Base-by-base conservation (phyloP, 177 flowering plant genomes). In the Vitis hybrid region DNA sequence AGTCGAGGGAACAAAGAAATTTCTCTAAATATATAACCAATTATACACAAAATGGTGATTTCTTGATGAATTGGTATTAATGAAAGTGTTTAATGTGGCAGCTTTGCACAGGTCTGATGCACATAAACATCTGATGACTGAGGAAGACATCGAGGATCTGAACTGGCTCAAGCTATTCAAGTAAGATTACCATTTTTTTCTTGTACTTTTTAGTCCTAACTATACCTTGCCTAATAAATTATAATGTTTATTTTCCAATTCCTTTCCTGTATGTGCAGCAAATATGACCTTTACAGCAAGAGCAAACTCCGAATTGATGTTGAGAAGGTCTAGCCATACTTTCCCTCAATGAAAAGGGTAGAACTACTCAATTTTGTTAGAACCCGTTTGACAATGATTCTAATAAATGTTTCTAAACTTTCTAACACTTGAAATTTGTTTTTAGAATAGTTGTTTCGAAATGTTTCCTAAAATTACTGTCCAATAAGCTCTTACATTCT, bases 251-350 rank as follows among this genome's bases (percentile, higher is more conserved):
- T 14, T 57, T 64, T 50, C 21, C 3, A 18, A 15, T 52, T 1
- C n/a, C 51, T 20, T 27, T 27, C 13, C 49, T 0, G 54, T 0
- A 11, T 27, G 10, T 77, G 78, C 84, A 89, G 96, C 82, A 91
- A 88, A 70, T 90, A 91, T 80, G 94, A 90, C 48, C 84, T 91
- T 10, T 91, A 91, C 78, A 90, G 97, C 74, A 91, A 91, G 82
- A 91, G 93, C 82, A 91, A 90, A 73, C 88, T 84, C 9, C 62
- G 88, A 18, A 60, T 88, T 17, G 84, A 90, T 73, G 90, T 88
- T 2, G 91, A 90, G 27, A 78, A 87, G 76, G 91, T 90, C 35
- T 87, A 88, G 74, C 94, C 93, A 12, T 90, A 90, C 75, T 88
- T 3, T 87, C 91, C 59, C 88, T 87, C 46, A 86, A 88, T 60